These are phyloP conservation scores for Selaginella tamariscina DNA, from an alignment of 75 land plant genomes.

Conservation along the genomic window DNA sequence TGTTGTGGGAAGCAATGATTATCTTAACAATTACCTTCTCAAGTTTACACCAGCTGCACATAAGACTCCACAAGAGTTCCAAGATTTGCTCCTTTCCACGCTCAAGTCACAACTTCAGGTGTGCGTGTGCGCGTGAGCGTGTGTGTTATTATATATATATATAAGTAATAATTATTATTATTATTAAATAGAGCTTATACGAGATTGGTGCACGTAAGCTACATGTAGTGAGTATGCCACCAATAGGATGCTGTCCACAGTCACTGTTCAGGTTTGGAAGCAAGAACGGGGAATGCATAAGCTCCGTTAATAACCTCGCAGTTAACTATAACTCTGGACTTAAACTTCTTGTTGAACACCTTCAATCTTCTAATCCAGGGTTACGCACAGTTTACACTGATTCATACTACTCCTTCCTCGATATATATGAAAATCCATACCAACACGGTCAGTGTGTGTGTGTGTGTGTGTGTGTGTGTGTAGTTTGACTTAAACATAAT, in stretches of 20 bases:
- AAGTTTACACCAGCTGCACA: conserved; percentile 37
- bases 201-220: neutral
- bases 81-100: conserved; percentile 34
- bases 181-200: neutral
- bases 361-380: neutral
- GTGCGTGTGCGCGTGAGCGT: too few relatives aligned
- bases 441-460: neutral
- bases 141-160: too few relatives aligned
- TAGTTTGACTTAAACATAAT: too few relatives aligned
- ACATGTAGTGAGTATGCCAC: neutral
- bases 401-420: neutral
- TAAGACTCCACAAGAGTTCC: conserved; percentile 41
- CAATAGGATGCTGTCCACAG: neutral
- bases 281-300: neutral
- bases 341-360: neutral
- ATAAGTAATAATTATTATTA: too few relatives aligned
- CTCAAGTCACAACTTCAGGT: conserved; percentile 14
- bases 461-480: too few relatives aligned
- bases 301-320: neutral
- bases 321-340: neutral
- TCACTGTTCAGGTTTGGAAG: neutral
- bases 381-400: neutral
- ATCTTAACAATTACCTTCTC: conserved; percentile 79
- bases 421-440: neutral
- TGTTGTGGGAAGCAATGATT: conserved; percentile 77